Conservation (phyloP, 176 grass and related monocot genomes). For the Chrysopogon serrulatus region DNA sequence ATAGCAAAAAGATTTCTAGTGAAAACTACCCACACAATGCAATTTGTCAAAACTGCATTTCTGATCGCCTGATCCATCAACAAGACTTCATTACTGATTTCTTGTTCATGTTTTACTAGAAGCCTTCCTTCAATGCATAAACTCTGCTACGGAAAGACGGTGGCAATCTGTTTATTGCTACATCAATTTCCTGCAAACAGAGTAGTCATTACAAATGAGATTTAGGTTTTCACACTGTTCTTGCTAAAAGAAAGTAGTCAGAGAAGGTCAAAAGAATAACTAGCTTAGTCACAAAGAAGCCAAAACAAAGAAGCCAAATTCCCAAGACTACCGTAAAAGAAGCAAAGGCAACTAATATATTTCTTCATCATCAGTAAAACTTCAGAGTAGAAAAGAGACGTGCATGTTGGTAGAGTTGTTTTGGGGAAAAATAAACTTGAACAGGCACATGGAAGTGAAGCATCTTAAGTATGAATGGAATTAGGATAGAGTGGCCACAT, state of each 20-base stretch:
- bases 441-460: not conserved
- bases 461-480: not conserved
- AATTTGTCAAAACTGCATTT: no score
- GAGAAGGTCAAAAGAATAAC: not conserved
- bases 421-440: not conserved
- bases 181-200: conserved; percentile 79
- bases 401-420: not conserved
- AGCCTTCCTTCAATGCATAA: conserved; percentile 64
- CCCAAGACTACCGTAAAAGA: not conserved
- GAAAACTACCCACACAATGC: not conserved
- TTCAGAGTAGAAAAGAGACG: not conserved
- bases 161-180: conserved; percentile 47
- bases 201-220: not conserved
- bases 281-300: not conserved
- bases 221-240: not conserved
- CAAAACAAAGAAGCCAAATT: not conserved
- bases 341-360: not conserved
- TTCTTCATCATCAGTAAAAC: not conserved
- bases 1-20: not conserved
- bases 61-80: no score
- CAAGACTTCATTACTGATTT: not conserved
- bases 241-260: not conserved
- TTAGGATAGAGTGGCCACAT: not conserved
- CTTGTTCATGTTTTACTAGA: conserved; percentile 23
- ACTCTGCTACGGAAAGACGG: conserved; percentile 55